Conservation (phyloP, 352 stramenopile species). For the Phytopythium sindhum region DNA sequence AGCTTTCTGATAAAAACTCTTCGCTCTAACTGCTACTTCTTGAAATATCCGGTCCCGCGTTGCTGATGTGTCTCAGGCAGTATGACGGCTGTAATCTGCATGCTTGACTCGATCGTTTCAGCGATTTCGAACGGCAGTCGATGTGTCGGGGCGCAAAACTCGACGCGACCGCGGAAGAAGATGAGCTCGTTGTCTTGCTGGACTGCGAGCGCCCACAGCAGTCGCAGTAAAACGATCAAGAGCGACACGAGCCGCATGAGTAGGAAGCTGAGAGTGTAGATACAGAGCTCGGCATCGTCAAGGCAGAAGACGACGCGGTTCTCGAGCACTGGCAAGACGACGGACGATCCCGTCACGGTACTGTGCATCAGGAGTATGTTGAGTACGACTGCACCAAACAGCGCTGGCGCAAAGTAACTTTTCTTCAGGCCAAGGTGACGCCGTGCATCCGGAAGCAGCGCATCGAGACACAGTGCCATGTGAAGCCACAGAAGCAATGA, state of each 20-base stretch:
- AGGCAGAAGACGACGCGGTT: slow-evolving; percentile 6
- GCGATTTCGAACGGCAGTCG: slow-evolving; percentile 4
- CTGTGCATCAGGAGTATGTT: not conserved
- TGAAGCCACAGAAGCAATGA: slow-evolving; percentile 2
- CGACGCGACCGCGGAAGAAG: slow-evolving; percentile 6
- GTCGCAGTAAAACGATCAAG: not conserved
- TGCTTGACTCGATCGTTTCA: not conserved
- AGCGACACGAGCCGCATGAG: slow-evolving; percentile 4
- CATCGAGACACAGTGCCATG: not conserved
- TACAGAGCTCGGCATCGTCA: not conserved
- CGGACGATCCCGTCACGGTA: not conserved
- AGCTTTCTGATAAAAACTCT: no score
- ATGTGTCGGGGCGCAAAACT: not conserved
- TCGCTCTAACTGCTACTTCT: no score
- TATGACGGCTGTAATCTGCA: not conserved
- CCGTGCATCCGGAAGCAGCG: not conserved
- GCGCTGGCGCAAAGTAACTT: not conserved
- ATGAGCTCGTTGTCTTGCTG: not conserved
- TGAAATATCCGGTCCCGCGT: not conserved
- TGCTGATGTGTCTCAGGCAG: not conserved
- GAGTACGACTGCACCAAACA: not conserved
- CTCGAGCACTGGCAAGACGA: not conserved
- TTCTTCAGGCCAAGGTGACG: not conserved
- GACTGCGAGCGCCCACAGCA: not conserved
- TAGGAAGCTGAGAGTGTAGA: slow-evolving; percentile 8